Evolutionary conservation across 805 yeast genomes (phyloP).

Genomic region (Danielia oregonensis): DNA sequence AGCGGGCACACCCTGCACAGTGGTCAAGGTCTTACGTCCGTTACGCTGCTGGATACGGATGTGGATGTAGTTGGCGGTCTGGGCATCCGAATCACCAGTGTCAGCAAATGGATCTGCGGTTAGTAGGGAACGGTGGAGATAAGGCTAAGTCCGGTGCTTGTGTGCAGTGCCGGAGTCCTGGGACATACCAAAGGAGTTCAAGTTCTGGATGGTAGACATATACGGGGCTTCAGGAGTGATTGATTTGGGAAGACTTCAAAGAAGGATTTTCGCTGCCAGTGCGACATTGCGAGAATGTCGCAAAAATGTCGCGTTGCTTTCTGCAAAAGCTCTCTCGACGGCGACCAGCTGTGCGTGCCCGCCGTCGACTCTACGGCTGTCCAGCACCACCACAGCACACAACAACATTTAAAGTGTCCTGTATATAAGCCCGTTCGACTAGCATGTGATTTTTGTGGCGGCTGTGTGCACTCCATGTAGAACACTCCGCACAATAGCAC

Average conservation of each 20-base stretch:
- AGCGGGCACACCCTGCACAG: slow-evolving; percentile 94
- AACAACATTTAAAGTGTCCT: too few relatives aligned
- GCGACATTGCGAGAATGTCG: background rate
- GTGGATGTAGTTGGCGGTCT: slow-evolving; percentile 93
- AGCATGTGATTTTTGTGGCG: too few relatives aligned
- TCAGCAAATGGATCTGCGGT: slow-evolving; percentile 93
- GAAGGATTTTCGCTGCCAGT: slow-evolving; percentile 1
- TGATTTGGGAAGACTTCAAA: slow-evolving; percentile 1
- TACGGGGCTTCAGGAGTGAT: slow-evolving; percentile 7
- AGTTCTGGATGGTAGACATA: slow-evolving; percentile 91
- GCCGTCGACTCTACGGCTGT: too few relatives aligned
- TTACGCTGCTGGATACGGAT: slow-evolving; percentile 99
- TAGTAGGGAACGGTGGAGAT: slow-evolving; percentile 7
- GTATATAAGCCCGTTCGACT: too few relatives aligned
- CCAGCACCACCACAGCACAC: too few relatives aligned
- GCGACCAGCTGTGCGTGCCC: too few relatives aligned
- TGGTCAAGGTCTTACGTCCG: slow-evolving; percentile 97
- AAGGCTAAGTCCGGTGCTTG: too few relatives aligned
- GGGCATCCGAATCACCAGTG: slow-evolving; percentile 98
- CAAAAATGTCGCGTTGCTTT: background rate
- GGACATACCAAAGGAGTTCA: slow-evolving; percentile 65
- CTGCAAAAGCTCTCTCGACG: too few relatives aligned
- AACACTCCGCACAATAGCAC: too few relatives aligned
- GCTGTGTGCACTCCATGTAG: too few relatives aligned
- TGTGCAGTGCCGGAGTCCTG: background rate